Percentiles rank a stretch among this genome's conserved stretches.
Evolutionary conservation across 2,329 filamentous ascomycete species (phyloP).

Genomic region (Paraphaeosphaeria minitans): DNA sequence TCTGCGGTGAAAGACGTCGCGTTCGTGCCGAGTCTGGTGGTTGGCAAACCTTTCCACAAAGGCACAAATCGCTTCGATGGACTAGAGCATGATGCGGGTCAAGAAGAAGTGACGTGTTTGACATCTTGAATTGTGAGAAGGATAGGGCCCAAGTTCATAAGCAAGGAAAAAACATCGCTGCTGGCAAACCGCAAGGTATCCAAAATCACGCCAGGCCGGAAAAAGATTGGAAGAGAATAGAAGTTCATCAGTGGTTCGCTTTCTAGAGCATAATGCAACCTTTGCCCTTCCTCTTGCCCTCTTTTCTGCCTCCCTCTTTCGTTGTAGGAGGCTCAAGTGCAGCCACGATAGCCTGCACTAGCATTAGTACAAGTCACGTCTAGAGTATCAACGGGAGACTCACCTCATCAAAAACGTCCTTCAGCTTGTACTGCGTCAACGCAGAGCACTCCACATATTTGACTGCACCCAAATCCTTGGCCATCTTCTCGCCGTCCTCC

Average conservation of each 20-base stretch:
- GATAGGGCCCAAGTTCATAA: conserved; percentile 31
- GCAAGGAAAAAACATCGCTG: conserved; percentile 44
- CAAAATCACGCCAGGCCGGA: conserved; percentile 43
- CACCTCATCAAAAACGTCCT: conserved; percentile 99
- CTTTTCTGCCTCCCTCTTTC: conserved; percentile 55
- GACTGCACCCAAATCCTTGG: conserved; percentile 94
- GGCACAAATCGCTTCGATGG: background rate
- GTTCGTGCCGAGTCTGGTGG: background rate
- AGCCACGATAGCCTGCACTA: conserved; percentile 83
- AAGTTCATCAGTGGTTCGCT: conserved; percentile 17
- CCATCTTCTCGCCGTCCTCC: conserved; percentile 95
- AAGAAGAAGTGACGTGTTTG: conserved; percentile 7
- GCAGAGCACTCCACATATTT: conserved; percentile 99
- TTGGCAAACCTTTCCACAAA: background rate
- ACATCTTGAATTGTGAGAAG: conserved; percentile 20
- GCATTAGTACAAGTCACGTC: conserved; percentile 2
- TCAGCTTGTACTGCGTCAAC: conserved; percentile 96
- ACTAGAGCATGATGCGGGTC: background rate
- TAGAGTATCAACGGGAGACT: conserved; percentile 26
- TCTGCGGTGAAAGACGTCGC: background rate
- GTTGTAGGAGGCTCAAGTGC: conserved; percentile 85
- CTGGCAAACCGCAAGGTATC: conserved; percentile 48
- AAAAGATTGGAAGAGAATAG: conserved; percentile 37
- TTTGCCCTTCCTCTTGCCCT: conserved; percentile 41
- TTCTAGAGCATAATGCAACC: conserved; percentile 46